Conservation (phyloP, 2,329 filamentous ascomycete genomes). For the Talaromyces atroroseus region DNA sequence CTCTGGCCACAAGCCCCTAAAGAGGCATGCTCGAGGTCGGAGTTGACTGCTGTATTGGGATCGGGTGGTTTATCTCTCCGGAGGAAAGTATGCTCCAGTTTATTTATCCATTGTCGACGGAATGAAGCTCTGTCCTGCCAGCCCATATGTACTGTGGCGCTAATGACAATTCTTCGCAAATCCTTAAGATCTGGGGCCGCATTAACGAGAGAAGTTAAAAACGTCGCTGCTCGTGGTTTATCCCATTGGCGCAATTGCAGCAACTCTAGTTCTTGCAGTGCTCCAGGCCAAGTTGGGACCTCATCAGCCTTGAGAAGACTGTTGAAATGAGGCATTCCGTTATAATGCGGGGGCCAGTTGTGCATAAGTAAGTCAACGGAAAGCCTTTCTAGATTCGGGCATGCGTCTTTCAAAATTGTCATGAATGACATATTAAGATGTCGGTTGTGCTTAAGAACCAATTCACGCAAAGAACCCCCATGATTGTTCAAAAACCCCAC, state of each 20-base stretch:
- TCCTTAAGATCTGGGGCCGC: conserved; percentile 60
- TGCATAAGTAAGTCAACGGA: conserved; percentile 76
- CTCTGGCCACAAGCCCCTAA: conserved; percentile 9
- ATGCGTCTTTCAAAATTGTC: conserved; percentile 58
- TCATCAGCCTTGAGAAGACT: conserved; percentile 54
- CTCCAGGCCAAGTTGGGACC: conserved; percentile 71
- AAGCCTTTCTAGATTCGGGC: conserved; percentile 65
- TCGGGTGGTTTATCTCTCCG: conserved; percentile 23
- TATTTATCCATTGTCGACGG: conserved; percentile 69
- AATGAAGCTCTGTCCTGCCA: conserved; percentile 81
- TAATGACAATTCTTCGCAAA: conserved; percentile 66
- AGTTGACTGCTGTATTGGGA: background rate
- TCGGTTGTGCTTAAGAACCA: conserved; percentile 73
- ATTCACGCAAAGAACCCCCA: conserved; percentile 60
- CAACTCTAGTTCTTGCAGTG: conserved; percentile 66
- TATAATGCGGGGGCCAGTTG: conserved; percentile 60
- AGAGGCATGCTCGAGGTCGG: background rate
- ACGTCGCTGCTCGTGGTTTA: conserved; percentile 63
- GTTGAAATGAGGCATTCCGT: conserved; percentile 70
- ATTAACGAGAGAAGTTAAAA: conserved; percentile 73
- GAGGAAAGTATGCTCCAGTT: conserved; percentile 52
- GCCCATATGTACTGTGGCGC: conserved; percentile 68
- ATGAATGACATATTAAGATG: conserved; percentile 72
- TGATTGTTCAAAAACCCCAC: conserved; percentile 60
- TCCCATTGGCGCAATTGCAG: conserved; percentile 72